Conservation (phyloP, 176 grass and related monocot genomes). For the Triticum monococcum region DNA sequence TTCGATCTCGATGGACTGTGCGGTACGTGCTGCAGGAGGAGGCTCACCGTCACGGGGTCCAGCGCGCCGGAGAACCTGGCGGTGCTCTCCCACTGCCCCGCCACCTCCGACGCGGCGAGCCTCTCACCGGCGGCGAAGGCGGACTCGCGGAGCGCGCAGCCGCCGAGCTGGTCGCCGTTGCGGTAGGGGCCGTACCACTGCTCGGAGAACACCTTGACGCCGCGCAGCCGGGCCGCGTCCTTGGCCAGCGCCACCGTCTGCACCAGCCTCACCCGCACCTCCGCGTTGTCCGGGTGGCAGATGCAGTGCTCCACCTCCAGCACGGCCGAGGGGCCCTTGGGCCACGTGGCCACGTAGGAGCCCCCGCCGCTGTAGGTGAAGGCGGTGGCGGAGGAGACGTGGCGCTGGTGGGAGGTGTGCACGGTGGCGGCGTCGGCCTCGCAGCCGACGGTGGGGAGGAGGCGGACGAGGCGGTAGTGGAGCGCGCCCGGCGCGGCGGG, state of each 20-base stretch:
- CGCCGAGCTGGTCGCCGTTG: slow-evolving; percentile 84
- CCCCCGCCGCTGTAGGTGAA: slow-evolving; percentile 47
- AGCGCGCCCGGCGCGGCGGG: slow-evolving; percentile 39
- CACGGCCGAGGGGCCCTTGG: slow-evolving; percentile 41
- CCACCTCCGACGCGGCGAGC: slow-evolving; percentile 46
- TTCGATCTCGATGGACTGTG: not conserved
- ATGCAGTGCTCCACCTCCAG: slow-evolving; percentile 90
- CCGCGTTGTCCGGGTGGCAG: slow-evolving; percentile 41
- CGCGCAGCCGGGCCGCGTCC: slow-evolving; percentile 48
- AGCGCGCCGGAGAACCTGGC: slow-evolving; percentile 43
- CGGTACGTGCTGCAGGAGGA: not conserved
- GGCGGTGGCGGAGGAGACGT: slow-evolving; percentile 49
- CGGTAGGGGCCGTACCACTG: slow-evolving; percentile 82
- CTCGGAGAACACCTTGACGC: slow-evolving; percentile 79
- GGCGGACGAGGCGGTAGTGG: slow-evolving; percentile 70
- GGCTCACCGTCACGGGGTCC: slow-evolving; percentile 42
- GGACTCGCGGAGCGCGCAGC: slow-evolving; percentile 63
- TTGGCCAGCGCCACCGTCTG: slow-evolving; percentile 52
- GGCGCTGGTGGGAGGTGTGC: slow-evolving; percentile 67
- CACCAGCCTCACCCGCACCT: slow-evolving; percentile 60
- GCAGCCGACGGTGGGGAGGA: slow-evolving; percentile 87
- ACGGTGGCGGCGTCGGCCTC: slow-evolving; percentile 93
- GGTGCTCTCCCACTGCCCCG: slow-evolving; percentile 48
- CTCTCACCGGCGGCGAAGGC: slow-evolving; percentile 61
- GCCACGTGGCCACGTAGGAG: slow-evolving; percentile 59